Evolutionary conservation across 257 asterid genomes (phyloP).

Genomic region (Solanum verrucosum): DNA sequence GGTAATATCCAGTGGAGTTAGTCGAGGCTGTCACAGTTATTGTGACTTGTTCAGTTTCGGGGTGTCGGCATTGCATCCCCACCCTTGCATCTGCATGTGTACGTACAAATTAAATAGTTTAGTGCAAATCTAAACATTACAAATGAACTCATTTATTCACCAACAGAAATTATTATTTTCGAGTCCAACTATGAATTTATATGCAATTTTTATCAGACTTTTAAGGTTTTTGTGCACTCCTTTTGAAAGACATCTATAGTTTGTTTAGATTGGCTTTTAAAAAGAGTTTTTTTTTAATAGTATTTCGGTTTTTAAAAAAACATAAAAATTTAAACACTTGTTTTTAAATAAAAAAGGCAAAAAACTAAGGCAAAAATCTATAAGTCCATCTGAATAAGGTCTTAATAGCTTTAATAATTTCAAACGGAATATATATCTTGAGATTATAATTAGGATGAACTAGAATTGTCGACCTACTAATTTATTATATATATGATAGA

Average conservation of each 20-base stretch:
- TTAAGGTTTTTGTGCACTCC: background rate
- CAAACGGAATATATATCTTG: too few species aligned
- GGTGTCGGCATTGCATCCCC: constrained; percentile 33
- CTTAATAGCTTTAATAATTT: too few species aligned
- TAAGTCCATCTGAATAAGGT: too few species aligned
- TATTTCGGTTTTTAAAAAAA: too few species aligned
- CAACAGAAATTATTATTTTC: background rate
- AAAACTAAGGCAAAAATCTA: too few species aligned
- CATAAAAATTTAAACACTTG: too few species aligned
- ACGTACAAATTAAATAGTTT: background rate
- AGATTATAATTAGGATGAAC: too few species aligned
- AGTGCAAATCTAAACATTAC: background rate
- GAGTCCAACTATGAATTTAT: background rate
- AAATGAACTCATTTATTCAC: background rate
- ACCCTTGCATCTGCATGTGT: constrained; percentile 38
- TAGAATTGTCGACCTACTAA: too few species aligned
- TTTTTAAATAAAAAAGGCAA: too few species aligned
- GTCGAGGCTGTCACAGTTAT: constrained; percentile 22
- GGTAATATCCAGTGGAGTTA: constrained; percentile 26
- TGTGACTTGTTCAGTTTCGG: constrained; percentile 10
- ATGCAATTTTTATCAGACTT: background rate
- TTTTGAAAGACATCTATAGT: background rate
- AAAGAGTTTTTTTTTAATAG: background rate
- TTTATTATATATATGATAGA: too few species aligned
- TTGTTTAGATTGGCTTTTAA: background rate